phyloP scores from a whole-genome alignment of 1,284 basidiomycete genomes.

The Fomitiporia mediterranea region DNA sequence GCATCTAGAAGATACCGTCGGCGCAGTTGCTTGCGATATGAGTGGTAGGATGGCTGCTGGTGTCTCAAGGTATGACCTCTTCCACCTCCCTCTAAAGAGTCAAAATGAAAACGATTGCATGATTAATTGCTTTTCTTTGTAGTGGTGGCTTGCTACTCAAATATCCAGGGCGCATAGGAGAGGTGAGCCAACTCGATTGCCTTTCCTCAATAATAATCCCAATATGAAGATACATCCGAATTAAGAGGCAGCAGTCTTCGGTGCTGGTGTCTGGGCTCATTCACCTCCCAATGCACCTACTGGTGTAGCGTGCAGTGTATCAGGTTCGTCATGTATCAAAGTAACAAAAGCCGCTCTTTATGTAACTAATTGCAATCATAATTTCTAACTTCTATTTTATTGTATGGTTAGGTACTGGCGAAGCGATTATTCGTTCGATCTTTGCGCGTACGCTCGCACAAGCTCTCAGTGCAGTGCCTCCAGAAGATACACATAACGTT shows the following conservation, averaged over 20 bases:
- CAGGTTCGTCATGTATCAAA: slow-evolving; percentile 40
- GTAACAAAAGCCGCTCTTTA: background rate
- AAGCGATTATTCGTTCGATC: slow-evolving; percentile 36
- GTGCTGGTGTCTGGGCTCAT: slow-evolving; percentile 61
- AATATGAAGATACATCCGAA: slow-evolving; percentile 28
- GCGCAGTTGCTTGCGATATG: slow-evolving; percentile 52
- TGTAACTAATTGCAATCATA: background rate
- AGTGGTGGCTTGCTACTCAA: slow-evolving; percentile 75
- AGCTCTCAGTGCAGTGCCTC: slow-evolving; percentile 22
- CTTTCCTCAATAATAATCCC: slow-evolving; percentile 43
- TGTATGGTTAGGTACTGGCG: slow-evolving; percentile 34
- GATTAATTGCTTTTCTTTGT: slow-evolving; percentile 9
- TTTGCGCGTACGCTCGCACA: slow-evolving; percentile 35
- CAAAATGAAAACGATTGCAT: background rate
- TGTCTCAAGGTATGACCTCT: slow-evolving; percentile 56
- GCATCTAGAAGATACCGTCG: slow-evolving; percentile 64
- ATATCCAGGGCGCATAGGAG: slow-evolving; percentile 62
- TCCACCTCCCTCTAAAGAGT: too few species aligned
- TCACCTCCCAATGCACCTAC: slow-evolving; percentile 15
- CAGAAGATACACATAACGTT: slow-evolving; percentile 30
- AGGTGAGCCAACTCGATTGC: slow-evolving; percentile 58
- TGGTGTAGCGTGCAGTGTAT: slow-evolving; percentile 61
- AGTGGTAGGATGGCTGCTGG: slow-evolving; percentile 53
- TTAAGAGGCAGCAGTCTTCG: slow-evolving; percentile 31
- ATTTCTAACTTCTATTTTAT: background rate